phyloP scores from a whole-genome alignment of 345 rosid species.

The Excoecaria agallocha region DNA sequence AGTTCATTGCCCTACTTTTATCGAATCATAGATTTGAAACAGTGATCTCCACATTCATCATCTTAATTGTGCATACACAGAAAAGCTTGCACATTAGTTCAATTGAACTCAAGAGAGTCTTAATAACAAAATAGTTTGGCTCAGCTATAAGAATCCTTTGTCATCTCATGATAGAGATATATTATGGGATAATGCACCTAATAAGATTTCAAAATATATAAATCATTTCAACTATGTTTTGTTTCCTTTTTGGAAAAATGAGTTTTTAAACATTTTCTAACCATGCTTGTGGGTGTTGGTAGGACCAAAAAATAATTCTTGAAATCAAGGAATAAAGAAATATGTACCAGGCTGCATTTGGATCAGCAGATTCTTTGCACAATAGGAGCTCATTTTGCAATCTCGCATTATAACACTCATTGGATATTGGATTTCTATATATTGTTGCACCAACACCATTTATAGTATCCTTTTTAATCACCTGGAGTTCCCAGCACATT shows the following conservation, averaged over 20 bases:
- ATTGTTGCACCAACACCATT: slow-evolving; percentile 76
- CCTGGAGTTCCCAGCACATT: slow-evolving; percentile 88
- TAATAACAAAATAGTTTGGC: background rate
- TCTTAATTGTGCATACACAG: background rate
- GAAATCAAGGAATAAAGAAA: background rate
- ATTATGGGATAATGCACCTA: background rate
- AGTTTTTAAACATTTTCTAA: background rate
- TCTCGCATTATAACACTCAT: slow-evolving; percentile 75
- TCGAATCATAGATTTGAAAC: background rate
- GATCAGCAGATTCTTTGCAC: slow-evolving; percentile 77
- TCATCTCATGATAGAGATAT: background rate
- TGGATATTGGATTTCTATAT: slow-evolving; percentile 73
- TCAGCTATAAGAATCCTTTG: background rate
- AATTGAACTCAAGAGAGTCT: background rate
- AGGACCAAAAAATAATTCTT: background rate
- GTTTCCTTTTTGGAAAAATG: background rate
- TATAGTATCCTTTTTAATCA: slow-evolving; percentile 60
- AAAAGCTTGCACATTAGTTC: background rate
- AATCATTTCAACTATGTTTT: background rate
- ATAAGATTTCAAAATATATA: background rate
- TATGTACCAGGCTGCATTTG: too few relatives aligned
- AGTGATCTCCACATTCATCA: background rate
- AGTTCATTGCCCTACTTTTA: background rate
- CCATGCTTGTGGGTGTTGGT: too few relatives aligned
- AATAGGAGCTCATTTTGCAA: slow-evolving; percentile 66